Conservation (phyloP, 163 green algal genomes). For the Chlorella variabilis region DNA sequence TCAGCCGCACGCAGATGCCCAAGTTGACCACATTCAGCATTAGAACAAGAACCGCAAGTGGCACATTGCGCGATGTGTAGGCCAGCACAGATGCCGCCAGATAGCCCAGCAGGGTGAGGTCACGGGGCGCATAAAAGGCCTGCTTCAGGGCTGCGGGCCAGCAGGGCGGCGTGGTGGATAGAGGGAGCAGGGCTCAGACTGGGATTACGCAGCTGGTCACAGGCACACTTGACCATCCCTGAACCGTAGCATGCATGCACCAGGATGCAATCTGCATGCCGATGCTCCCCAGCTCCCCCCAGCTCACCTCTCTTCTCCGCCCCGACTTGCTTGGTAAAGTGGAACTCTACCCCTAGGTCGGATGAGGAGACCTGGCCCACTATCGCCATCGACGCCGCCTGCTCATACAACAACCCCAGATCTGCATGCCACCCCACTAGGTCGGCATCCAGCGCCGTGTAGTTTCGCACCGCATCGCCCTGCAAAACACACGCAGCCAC, state of each 20-base stretch:
- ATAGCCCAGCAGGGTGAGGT: constrained; percentile 27
- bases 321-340: background rate
- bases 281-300: too few species aligned
- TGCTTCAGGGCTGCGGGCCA: constrained; percentile 15
- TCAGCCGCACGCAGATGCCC: constrained; percentile 20
- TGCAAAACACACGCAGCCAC: background rate
- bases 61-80: background rate
- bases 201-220: too few species aligned
- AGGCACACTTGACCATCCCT: too few species aligned
- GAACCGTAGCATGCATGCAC: too few species aligned
- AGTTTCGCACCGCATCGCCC: background rate
- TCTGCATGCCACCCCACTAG: constrained; percentile 15
- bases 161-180: background rate
- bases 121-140: constrained; percentile 16
- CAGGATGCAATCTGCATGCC: too few species aligned
- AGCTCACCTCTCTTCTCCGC: background rate
- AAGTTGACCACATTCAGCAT: constrained; percentile 33
- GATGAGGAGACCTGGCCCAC: background rate
- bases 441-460: background rate
- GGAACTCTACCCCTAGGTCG: background rate
- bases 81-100: background rate
- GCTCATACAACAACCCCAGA: background rate
- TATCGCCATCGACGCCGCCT: constrained; percentile 5
- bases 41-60: constrained; percentile 26
- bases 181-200: too few species aligned